Evolutionary conservation across 2,329 filamentous ascomycete genomes (phyloP), one percentile per base, ranked within the genome.

Genomic region (Incumbomyces lentus): DNA sequence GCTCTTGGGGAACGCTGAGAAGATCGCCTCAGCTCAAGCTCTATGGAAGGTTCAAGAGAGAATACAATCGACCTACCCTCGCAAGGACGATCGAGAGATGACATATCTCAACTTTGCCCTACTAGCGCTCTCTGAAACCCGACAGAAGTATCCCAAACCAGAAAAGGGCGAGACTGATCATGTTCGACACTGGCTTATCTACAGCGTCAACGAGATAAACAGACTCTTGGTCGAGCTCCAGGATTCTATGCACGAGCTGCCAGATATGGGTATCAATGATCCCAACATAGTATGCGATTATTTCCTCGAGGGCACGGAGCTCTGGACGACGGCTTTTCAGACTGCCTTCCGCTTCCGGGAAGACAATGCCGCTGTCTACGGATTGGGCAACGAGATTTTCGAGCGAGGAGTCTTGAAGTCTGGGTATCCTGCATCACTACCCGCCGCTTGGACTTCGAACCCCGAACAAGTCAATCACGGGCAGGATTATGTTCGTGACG

Each of bases 1-100:
- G 52, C 67, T 98, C 29, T 69, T 98, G n/a, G 85, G 81, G 72
- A 81, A 90, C 58, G 90, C 90, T 0, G 92, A 98, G 63, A 95
- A 89, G 64, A 76, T 96, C 67, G 79, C 83, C 36, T 85, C 88
- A 31, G 86, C 87, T 14, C 75, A 77, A 50, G 73, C 79, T 38
- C 73, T 96, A 32, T 96, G 90, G 88, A 81, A 80, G 51, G 73
- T 78, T 44, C 87, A 94, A 58, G 85, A 95, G 59, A 69, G 72
- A 6, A 82, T 82, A 43, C 72, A 81, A 6, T 71, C 76, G 43
- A 71, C 71, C 42, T 76, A 78, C 8, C 69, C 76, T 8, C 16
- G 30, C 2, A 52, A 58, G 12, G 70, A 72, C 14, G 75, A 76
- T 32, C 72, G 79, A 35, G 80, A 82, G 58, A 79, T 79, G 59